Percentiles rank a stretch among this genome's conserved stretches.
Evolutionary conservation across 2,329 filamentous ascomycete genomes (phyloP).

Genomic region (Aspergillus sergii): DNA sequence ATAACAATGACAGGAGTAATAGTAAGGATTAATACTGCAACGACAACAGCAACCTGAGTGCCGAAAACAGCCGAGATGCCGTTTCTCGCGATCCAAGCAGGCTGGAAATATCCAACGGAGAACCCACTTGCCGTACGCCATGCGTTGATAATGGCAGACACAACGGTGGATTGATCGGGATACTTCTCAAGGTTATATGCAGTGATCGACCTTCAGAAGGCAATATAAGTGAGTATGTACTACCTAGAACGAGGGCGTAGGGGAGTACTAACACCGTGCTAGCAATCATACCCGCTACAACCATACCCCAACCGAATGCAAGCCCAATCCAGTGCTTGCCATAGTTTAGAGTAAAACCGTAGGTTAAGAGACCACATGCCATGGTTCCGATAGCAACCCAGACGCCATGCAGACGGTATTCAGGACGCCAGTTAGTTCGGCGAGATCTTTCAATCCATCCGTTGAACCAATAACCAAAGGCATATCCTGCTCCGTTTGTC

Average conservation of each 20-base stretch:
- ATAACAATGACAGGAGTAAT: background rate
- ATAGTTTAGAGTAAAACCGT: constrained; percentile 39
- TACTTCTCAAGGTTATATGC: constrained; percentile 41
- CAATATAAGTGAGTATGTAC: background rate
- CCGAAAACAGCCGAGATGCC: constrained; percentile 38
- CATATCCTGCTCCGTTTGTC: constrained; percentile 27
- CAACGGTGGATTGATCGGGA: constrained; percentile 35
- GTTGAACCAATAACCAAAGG: constrained; percentile 41
- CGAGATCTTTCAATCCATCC: constrained; percentile 33
- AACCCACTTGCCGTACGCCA: constrained; percentile 45
- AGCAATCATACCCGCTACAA: constrained; percentile 39
- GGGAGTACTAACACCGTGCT: constrained; percentile 35
- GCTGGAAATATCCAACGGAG: constrained; percentile 41
- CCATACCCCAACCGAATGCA: constrained; percentile 42
- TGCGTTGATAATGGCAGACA: constrained; percentile 42
- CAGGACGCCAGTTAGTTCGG: constrained; percentile 20
- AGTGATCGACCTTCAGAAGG: constrained; percentile 28
- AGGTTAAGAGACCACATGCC: constrained; percentile 35
- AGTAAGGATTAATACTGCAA: constrained; percentile 24
- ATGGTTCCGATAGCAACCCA: constrained; percentile 37
- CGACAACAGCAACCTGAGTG: constrained; percentile 35
- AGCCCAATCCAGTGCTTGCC: constrained; percentile 40
- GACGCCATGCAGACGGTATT: constrained; percentile 40
- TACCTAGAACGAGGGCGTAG: background rate
- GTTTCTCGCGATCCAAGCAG: constrained; percentile 36